A percentile compares a stretch with the other conserved stretches of the same genome.
phyloP scores from a whole-genome alignment of 176 grass and related monocot genomes.

The Canna indica region DNA sequence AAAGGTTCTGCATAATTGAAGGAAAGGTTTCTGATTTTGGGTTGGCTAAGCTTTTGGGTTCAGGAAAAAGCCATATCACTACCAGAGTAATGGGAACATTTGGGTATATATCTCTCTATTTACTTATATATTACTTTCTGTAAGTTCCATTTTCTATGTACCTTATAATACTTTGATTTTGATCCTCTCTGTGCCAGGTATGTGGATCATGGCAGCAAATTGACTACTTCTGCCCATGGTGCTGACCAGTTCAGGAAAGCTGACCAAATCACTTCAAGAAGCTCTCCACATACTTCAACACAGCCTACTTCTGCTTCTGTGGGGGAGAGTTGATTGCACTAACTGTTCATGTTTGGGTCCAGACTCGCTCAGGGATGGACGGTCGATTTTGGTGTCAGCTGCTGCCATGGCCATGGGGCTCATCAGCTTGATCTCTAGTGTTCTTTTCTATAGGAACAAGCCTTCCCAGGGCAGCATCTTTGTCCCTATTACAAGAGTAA shows the following conservation, averaged over 20 bases:
- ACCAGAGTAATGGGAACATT: conserved; percentile 99
- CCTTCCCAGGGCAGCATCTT: conserved; percentile 86
- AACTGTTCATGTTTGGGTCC: conserved; percentile 83
- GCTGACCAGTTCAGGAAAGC: conserved; percentile 61
- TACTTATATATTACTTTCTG: too few relatives aligned
- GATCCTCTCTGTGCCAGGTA: too few relatives aligned
- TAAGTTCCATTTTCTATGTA: conserved; percentile 17
- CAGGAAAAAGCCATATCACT: conserved; percentile 78
- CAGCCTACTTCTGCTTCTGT: conserved; percentile 98
- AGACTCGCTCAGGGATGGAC: conserved; percentile 89
- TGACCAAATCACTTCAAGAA: conserved; percentile 29
- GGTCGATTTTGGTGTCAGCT: conserved; percentile 67
- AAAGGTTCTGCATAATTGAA: conserved; percentile 90
- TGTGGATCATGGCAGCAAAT: too few relatives aligned
- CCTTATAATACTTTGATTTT: conserved; percentile 29
- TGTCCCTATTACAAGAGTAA: conserved; percentile 65
- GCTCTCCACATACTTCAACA: conserved; percentile 97
- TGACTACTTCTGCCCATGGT: too few relatives aligned
- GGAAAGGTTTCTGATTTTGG: conserved; percentile 97
- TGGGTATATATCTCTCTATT: conserved; percentile 37
- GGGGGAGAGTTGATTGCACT: conserved; percentile 72
- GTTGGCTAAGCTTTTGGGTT: conserved; percentile 87
- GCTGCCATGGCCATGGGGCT: conserved; percentile 71
- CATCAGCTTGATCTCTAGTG: conserved; percentile 47
- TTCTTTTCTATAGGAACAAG: conserved; percentile 64